A percentile compares a stretch with the other conserved stretches of the same genome.
Evolutionary conservation across 192 early-diverging fungal genomes (phyloP).

Genomic region (Paraglomus brasilianum): DNA sequence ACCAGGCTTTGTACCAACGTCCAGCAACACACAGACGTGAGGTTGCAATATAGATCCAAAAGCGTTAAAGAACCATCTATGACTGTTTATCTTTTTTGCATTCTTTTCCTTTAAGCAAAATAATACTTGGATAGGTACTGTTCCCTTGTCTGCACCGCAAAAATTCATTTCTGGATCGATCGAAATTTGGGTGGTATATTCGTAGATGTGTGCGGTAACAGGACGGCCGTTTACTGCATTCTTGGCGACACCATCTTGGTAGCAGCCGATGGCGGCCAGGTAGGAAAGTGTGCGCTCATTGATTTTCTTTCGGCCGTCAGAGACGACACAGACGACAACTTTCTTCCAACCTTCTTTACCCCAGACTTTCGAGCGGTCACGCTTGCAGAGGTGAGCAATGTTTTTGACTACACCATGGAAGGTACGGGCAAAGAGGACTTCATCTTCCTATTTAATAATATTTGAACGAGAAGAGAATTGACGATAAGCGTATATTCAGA

Average conservation of each 20-base stretch:
- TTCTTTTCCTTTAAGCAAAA: constrained; percentile 95
- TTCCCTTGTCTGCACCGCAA: constrained; percentile 62
- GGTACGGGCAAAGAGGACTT: constrained; percentile 70
- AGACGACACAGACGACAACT: constrained; percentile 89
- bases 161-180: constrained; percentile 67
- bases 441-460: constrained; percentile 75
- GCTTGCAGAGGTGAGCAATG: constrained; percentile 80
- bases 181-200: constrained; percentile 82
- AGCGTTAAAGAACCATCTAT: constrained; percentile 97
- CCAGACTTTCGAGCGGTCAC: constrained; percentile 73
- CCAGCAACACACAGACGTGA: constrained; percentile 85
- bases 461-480: too few species aligned
- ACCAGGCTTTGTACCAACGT: constrained; percentile 89
- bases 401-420: constrained; percentile 78
- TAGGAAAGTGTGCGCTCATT: constrained; percentile 74
- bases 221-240: constrained; percentile 66
- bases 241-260: constrained; percentile 70
- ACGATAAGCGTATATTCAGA: too few species aligned
- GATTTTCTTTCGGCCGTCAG: constrained; percentile 85
- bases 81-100: constrained; percentile 92
- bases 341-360: constrained; percentile 88
- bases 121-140: constrained; percentile 83
- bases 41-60: constrained; percentile 81
- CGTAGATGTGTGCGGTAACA: constrained; percentile 83
- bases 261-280: constrained; percentile 78